phyloP scores from a whole-genome alignment of 2,329 filamentous ascomycete species.

The Teratosphaeria destructans region DNA sequence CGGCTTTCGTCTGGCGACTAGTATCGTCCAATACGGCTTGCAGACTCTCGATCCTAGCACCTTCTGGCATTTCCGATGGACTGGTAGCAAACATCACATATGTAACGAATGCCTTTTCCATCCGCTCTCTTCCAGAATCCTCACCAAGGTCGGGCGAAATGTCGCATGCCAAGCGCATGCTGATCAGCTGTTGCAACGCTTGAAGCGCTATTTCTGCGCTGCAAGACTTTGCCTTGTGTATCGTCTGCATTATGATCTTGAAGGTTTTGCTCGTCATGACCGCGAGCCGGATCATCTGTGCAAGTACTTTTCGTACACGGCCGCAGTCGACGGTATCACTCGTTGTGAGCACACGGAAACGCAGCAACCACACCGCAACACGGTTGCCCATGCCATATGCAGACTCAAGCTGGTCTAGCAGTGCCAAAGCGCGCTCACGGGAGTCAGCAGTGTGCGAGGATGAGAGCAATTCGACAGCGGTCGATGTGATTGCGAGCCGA shows the following conservation, averaged over 20 bases:
- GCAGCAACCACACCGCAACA: conserved; percentile 55
- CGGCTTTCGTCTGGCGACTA: conserved; percentile 32
- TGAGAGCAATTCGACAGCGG: conserved; percentile 14
- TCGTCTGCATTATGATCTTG: conserved; percentile 54
- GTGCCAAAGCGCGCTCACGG: conserved; percentile 17
- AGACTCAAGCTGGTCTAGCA: conserved; percentile 50
- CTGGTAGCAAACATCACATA: conserved; percentile 55
- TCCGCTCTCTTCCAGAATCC: conserved; percentile 42
- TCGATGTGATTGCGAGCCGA: conserved; percentile 55
- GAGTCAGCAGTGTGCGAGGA: conserved; percentile 1
- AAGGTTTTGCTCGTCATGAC: conserved; percentile 55
- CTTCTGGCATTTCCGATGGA: conserved; percentile 13
- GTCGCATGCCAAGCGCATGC: conserved; percentile 41
- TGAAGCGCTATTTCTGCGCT: conserved; percentile 31
- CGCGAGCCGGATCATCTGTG: conserved; percentile 50
- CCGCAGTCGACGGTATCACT: conserved; percentile 26
- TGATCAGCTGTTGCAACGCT: conserved; percentile 55
- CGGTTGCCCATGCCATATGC: conserved; percentile 49
- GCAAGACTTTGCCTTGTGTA: conserved; percentile 50
- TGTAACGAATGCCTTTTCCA: conserved; percentile 59
- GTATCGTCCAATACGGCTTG: conserved; percentile 38
- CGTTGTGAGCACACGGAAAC: conserved; percentile 55
- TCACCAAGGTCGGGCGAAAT: conserved; percentile 9
- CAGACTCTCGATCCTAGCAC: conserved; percentile 29
- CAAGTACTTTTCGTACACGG: conserved; percentile 42